Evolutionary conservation across 2,329 filamentous ascomycete species (phyloP).

Genomic region (Stachybotrys echinatus): DNA sequence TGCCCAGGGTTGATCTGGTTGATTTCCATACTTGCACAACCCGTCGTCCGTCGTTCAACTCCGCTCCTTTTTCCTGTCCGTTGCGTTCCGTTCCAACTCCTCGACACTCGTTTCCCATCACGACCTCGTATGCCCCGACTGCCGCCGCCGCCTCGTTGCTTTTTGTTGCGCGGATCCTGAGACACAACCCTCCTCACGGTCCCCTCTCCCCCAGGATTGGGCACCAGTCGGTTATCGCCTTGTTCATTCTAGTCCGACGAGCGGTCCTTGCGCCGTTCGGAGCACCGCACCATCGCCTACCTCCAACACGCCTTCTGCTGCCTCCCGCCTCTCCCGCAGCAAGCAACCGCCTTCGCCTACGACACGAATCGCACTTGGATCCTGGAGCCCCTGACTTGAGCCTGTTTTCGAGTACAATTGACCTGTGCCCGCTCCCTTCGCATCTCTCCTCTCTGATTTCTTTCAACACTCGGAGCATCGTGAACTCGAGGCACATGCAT

Average conservation of each 20-base stretch:
- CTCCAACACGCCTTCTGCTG: slow-evolving; percentile 12
- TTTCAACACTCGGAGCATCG: neutral
- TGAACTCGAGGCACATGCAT: neutral
- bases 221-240: neutral
- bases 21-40: too few relatives aligned
- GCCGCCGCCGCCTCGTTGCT: neutral
- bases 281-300: slow-evolving; percentile 10
- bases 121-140: neutral
- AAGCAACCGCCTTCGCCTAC: slow-evolving; percentile 13
- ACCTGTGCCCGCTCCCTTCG: neutral
- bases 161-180: slow-evolving; percentile 1
- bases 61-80: neutral
- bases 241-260: neutral
- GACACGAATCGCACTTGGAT: too few relatives aligned
- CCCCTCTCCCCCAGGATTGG: neutral
- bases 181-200: neutral
- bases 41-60: neutral
- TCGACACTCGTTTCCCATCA: neutral
- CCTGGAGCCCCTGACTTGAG: too few relatives aligned
- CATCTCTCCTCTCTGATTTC: neutral
- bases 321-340: slow-evolving; percentile 16
- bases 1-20: neutral
- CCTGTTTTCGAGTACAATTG: neutral
- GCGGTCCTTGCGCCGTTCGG: slow-evolving; percentile 8
- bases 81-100: too few relatives aligned